Conservation (phyloP, 257 asterid species). For the Penstemon davidsonii region DNA sequence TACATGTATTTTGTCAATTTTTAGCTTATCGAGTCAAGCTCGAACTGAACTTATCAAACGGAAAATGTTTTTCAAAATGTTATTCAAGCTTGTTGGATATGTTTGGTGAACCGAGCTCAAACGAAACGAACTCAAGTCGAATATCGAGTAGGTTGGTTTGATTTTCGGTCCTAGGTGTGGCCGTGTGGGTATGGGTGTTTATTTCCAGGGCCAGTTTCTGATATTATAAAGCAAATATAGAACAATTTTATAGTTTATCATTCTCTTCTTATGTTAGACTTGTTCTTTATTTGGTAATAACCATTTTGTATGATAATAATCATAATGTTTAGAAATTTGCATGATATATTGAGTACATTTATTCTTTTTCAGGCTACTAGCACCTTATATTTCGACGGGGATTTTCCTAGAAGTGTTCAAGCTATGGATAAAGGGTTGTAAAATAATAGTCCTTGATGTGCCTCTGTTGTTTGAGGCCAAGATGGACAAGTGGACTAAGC, state of each 20-base stretch:
- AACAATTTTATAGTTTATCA: background rate
- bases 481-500: conserved; percentile 83
- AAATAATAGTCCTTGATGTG: conserved; percentile 77
- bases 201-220: background rate
- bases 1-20: no score
- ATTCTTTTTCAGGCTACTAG: conserved; percentile 55
- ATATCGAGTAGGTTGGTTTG: no score
- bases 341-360: background rate
- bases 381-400: conserved; percentile 80
- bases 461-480: conserved; percentile 93
- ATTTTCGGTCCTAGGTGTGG: no score
- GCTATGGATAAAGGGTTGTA: conserved; percentile 76
- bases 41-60: no score
- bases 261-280: background rate
- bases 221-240: background rate
- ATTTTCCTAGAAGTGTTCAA: conserved; percentile 68
- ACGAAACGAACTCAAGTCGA: no score
- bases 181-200: no score
- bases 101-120: no score
- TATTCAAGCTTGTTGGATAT: no score
- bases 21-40: no score
- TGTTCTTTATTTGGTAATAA: background rate
- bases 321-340: background rate
- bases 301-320: background rate
- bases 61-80: no score